Base-by-base conservation (phyloP, 129 eudicot species). In the Flaveria robusta region DNA sequence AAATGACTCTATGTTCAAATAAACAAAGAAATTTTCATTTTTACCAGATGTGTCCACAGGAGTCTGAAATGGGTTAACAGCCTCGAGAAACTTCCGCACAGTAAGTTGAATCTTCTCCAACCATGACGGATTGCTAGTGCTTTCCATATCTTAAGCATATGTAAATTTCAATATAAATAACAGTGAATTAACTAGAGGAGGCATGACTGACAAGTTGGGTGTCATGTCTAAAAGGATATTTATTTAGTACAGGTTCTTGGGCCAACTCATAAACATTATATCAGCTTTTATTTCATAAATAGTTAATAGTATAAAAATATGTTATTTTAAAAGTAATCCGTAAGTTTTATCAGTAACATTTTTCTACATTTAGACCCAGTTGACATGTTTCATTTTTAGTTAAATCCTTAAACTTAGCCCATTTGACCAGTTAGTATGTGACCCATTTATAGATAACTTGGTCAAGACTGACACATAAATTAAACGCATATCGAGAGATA, bases 21-120 rank as follows among this genome's bases (percentile, higher is more conserved):
- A 63, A 83, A 77, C 24, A 72, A 27, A 46, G 10, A 34, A 52
- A 68, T 24, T 41, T 51, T 52, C 47, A 50, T 18, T n/a, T n/a
- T 62, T 83, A 94, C 99, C 97, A 81, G 97, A 91, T 77, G 81
- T 81, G 66, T 94, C 93, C 55, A 94, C 91, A 31, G 94, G 99
- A 75, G 88, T 86, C 85, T 91, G 90, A 82, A 91, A 94, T 20
- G 85, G 69, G 80, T 87, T 94, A 66, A 91, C 93, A 72, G 92
- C 85, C 49, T 85, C 86, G 24, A 94, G 70, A 77, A 94, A 81
- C 79, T 73, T 84, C 74, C 74, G 83, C 65, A 89, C 99, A 62
- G 90, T 87, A 68, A 75, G 52, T 78, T 89, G 96, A 79, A 94
- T 84, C 91, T 91, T 94, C 85, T 86, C 92, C 89, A 94, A 76